Base-by-base conservation (phyloP, 2,329 filamentous ascomycete genomes). In the Xenosphaeropsis pyriputrescens region DNA sequence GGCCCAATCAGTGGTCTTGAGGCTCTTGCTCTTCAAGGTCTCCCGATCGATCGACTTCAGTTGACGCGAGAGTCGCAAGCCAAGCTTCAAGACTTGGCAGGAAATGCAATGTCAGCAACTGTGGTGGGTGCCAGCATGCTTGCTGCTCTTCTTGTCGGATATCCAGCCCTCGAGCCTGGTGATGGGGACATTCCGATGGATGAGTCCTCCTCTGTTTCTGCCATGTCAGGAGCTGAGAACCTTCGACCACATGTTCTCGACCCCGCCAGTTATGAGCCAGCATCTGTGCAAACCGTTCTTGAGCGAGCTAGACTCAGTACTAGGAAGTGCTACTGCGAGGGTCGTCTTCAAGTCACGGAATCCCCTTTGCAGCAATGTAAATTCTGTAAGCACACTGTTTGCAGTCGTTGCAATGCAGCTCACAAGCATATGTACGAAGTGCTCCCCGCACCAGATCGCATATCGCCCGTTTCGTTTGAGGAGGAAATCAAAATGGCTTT, bases 71-170 rank as follows among this genome's bases (percentile, higher is more conserved):
- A 88, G 47, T 69, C 65, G 0, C 64, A 76, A 34, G 55, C 58
- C 1, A 61, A 86, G 14, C 60, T 84, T 2, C 72, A 78, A 43
- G 73, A 85, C 45, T 59, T 89, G 2, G 80, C 79, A 2, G 83
- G 83, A 0, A 89, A 91, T 52, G 83, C 83, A 0, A 89, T 89
- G 83, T 75, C 71, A 1, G 74, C 73, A 0, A 80, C 82, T 0
- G 78, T 85, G 1, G 72, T 86, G 8, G 79, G 76, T 2, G 64
- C 70, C 2, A 69, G 71, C 0, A 65, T 82, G 1, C 48, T 84
- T 2, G 61, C 72, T 2, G 67, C 72, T 0, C 53, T 88, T 1
- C 65, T 75, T 29, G 39, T 48, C 5, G 48, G 51, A 29, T 19
- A 19, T 15, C 11, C 38, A 6, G 15, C 40, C 6, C 19, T 44